These are phyloP conservation scores for Solanum clarkiae DNA, from an alignment of 257 asterid genomes.

Conservation along the genomic window DNA sequence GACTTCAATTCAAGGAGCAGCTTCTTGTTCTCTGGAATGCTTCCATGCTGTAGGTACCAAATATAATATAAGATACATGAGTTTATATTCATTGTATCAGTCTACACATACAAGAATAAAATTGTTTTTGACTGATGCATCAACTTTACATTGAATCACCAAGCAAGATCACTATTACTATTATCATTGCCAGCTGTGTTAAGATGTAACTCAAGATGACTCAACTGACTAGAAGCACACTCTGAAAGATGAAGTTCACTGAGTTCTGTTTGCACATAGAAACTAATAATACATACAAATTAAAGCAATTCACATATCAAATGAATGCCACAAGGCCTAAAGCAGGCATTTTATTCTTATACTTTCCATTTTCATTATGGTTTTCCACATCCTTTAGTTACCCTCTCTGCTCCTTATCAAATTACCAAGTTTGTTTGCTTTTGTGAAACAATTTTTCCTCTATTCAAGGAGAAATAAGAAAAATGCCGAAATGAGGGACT, in stretches of 20 bases:
- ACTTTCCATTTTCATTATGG: not conserved
- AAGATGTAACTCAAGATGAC: not conserved
- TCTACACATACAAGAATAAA: not conserved
- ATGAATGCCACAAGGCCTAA: not conserved
- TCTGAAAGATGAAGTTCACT: not conserved
- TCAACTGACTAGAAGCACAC: not conserved
- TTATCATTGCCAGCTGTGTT: not conserved
- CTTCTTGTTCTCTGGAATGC: not conserved
- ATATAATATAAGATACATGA: not conserved
- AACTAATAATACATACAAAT: not conserved
- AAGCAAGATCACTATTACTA: not conserved
- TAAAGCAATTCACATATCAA: not conserved
- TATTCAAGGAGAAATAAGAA: not conserved
- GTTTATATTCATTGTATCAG: not conserved
- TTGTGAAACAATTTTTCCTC: not conserved
- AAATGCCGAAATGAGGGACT: not conserved
- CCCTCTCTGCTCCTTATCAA: not conserved
- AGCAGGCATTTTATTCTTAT: not conserved
- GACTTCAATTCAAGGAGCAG: not conserved
- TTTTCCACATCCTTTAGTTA: not conserved
- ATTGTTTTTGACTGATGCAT: not conserved
- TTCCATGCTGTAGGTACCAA: not conserved
- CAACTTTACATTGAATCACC: not conserved
- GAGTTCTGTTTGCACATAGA: not conserved
- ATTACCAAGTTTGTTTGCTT: not conserved